Conservation (phyloP, 495 filamentous ascomycete species). For the Penicillium roqueforti region DNA sequence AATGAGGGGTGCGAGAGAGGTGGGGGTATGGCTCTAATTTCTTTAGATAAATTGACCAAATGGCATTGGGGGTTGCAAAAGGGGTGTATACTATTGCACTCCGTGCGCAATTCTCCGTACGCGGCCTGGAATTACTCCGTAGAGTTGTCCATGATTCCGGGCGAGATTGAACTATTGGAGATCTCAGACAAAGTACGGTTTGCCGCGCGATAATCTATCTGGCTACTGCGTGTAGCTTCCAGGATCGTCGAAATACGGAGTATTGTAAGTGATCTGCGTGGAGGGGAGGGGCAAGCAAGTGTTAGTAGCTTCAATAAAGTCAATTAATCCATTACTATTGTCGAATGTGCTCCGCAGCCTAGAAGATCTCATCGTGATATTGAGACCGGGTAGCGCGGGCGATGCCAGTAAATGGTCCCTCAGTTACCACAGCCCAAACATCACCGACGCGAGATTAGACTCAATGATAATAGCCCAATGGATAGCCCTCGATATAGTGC, state of each 20-base stretch:
- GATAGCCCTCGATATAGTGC: background rate
- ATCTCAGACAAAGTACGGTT: background rate
- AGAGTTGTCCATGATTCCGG: background rate
- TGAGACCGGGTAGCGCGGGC: background rate
- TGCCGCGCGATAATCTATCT: background rate
- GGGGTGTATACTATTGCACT: background rate
- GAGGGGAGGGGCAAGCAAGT: conserved; percentile 5
- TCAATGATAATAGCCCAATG: background rate
- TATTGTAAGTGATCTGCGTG: conserved; percentile 3
- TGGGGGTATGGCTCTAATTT: background rate
- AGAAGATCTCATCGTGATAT: background rate
- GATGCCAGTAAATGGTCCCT: background rate
- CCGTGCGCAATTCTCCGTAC: background rate
- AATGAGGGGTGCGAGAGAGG: background rate
- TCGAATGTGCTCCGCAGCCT: background rate
- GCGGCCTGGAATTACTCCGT: background rate
- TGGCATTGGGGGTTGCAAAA: background rate
- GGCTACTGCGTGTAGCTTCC: no score
- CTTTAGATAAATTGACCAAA: conserved; percentile 3
- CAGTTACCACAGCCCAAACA: background rate
- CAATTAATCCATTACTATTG: background rate
- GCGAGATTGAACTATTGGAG: background rate
- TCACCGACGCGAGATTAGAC: background rate
- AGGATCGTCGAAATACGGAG: no score
- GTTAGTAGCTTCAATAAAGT: background rate